Base-by-base conservation (phyloP, 352 stramenopile species). In the Phytophthora sp. region DNA sequence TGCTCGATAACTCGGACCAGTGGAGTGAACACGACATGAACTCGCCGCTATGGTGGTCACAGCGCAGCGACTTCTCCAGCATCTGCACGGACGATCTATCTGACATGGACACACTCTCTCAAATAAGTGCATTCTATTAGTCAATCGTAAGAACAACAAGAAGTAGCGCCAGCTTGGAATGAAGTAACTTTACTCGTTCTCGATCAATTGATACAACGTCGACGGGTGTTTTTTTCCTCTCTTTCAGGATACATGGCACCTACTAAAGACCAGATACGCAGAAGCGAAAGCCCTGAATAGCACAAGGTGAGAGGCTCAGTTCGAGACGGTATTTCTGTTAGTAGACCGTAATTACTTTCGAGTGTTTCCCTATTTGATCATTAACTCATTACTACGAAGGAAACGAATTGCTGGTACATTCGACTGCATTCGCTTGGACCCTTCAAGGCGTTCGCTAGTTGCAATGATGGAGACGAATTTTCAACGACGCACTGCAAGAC, bases 51-150 rank as follows among this genome's bases (percentile, higher is more conserved):
- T 77, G 65, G 65, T 77, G 70, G 70, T 77, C 70, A 4, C 70
- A 77, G 53, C 70, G 15, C 26, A 77, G 66, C 29, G 70, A 77
- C 20, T 74, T 77, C 42, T 82, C 71, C 13, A 88, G 78, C 38
- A 72, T 86, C n/a, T 75, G 69, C 18, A 77, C 82, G 4, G 81
- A 88, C n/a, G 81, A 90, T 30, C 56, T 87, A 12, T 79, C 79
- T 3, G 79, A 87, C 46, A 77, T 84, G 30, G 78, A 86, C 21
- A 46, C 66, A 0, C 65, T 86, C 18, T 90, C 79, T 26, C 79
- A 88, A 39, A 71, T 81, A 42, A 84, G 64, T 27, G 53, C 56
- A n/a, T 77, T 74, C 46, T 76, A 72, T 18, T 45, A 26, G 20
- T 29, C 12, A 27, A 49, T 49, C 13, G n/a, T 49, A 16, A 16